Evolutionary conservation across 2,329 filamentous ascomycete species (phyloP), one percentile per base, ranked within the genome.

Genomic region (Fusarium chuoi): DNA sequence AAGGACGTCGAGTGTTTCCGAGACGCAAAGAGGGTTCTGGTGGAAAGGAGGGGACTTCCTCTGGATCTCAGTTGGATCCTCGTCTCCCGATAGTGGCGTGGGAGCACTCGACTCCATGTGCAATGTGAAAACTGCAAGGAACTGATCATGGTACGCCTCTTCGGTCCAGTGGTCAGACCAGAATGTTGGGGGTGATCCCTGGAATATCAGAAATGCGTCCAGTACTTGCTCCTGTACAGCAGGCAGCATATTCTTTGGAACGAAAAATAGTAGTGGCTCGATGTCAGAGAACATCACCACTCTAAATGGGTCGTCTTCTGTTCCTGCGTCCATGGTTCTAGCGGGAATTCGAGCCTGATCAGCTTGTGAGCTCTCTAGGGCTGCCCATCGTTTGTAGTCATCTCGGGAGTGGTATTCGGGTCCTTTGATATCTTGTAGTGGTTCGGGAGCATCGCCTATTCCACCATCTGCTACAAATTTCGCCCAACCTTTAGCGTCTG

Each of bases 271-370:
- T 35, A 93, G 86, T 1, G 89, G 86, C 70, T 90, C 84, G 26
- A 98, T 85, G 79, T 98, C 96, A 0, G 90, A 89, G 75, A 91
- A 95, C 78, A 98, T 89, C 51, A 98, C 89, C 7, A 96, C 89
- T 41, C 95, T 89, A 74, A 93, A 97, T 1, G 94, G 93, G 77
- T 98, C 96, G 66, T 95, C 92, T 72, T 94, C 92, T 22, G 88
- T 89, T 5, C 89, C 87, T 33, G 94, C 91, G 79, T 98, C 94
- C 68, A 93, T 85, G 1, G 92, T 92, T 55, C 93, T 89, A 22
- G 93, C 93, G 11, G 95, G 94, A 63, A 91, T 84, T 45, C 84
- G 85, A 14, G 91, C 86, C 46, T 83, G 82, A 20, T 78, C 70
- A 4, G 85, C 84, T 35, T 83, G 84, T 17, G 84, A 81, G n/a